Percentiles rank a stretch among this genome's conserved stretches.
phyloP scores from a whole-genome alignment of 768 basidiomycete species.

The Coprinellus aureogranulatus region DNA sequence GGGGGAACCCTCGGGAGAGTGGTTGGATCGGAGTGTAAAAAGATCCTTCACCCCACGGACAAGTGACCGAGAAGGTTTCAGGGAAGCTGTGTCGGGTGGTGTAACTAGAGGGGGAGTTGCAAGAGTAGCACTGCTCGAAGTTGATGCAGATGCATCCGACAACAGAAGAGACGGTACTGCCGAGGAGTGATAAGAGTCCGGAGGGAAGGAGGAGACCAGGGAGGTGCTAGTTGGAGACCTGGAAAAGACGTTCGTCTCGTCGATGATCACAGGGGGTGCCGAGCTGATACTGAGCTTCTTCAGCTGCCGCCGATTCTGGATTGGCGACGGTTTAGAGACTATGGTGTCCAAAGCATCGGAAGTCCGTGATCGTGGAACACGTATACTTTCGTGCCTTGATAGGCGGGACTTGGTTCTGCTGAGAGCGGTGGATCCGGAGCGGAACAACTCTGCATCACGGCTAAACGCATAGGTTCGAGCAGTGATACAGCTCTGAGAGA shows the following conservation, averaged over 20 bases:
- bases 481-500: slow-evolving; percentile 67
- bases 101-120: background rate
- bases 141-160: slow-evolving; percentile 20
- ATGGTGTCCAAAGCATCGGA: slow-evolving; percentile 34
- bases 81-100: slow-evolving; percentile 2
- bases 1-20: background rate
- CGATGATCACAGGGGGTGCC: slow-evolving; percentile 20
- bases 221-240: background rate
- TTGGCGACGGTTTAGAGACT: slow-evolving; percentile 24
- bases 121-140: slow-evolving; percentile 1
- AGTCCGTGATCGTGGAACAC: slow-evolving; percentile 59
- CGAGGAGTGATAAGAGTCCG: background rate
- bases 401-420: slow-evolving; percentile 62
- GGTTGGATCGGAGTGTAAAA: slow-evolving; percentile 46
- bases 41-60: slow-evolving; percentile 62
- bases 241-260: slow-evolving; percentile 2
- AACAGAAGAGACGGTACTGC: slow-evolving; percentile 2
- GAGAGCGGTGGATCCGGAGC: slow-evolving; percentile 53
- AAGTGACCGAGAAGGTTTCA: slow-evolving; percentile 47
- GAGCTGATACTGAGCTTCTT: slow-evolving; percentile 36
- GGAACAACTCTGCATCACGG: slow-evolving; percentile 63
- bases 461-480: slow-evolving; percentile 65
- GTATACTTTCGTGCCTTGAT: slow-evolving; percentile 67
- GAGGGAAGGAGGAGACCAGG: background rate
- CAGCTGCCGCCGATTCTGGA: slow-evolving; percentile 24